Evolutionary conservation across 352 stramenopile species (phyloP).

Genomic region (Peronospora destructor): DNA sequence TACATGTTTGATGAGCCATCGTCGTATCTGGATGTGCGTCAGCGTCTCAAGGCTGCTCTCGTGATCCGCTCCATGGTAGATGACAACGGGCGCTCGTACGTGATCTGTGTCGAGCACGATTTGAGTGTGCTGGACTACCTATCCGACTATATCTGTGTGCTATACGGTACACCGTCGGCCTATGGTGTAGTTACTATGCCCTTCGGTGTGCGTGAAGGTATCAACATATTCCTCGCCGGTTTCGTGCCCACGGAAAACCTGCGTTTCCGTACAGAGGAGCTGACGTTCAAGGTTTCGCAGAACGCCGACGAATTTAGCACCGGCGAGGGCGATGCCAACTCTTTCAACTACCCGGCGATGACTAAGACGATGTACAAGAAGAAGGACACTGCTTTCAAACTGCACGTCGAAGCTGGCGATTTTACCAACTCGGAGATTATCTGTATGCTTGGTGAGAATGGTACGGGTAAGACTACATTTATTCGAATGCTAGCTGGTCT

Average conservation of each 20-base stretch:
- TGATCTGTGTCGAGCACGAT: constrained; percentile 99
- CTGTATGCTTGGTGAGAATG: constrained; percentile 98
- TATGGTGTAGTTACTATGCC: constrained; percentile 99
- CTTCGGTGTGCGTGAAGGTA: constrained; percentile 98
- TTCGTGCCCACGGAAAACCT: constrained; percentile 99
- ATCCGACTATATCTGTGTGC: constrained; percentile 98
- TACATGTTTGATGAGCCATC: constrained; percentile 99
- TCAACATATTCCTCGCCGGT: constrained; percentile 99
- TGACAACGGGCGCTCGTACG: constrained; percentile 86
- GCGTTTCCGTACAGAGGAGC: constrained; percentile 96
- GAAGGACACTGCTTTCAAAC: constrained; percentile 91
- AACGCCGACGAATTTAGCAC: constrained; percentile 82
- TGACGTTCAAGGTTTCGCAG: constrained; percentile 98
- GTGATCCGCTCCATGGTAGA: constrained; percentile 97
- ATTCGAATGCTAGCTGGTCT: constrained; percentile 99
- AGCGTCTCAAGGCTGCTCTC: constrained; percentile 95
- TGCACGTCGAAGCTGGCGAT: constrained; percentile 95
- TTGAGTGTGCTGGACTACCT: constrained; percentile 99
- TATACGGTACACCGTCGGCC: constrained; percentile 96
- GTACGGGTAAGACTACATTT: constrained; percentile 99
- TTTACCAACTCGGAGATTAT: constrained; percentile 99
- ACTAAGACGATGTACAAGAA: constrained; percentile 96
- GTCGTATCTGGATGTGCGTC: constrained; percentile 99
- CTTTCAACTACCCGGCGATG: constrained; percentile 97
- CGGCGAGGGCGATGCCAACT: constrained; percentile 85